Base-by-base conservation (phyloP, 2,329 filamentous ascomycete genomes). In the Endothia cerciana region DNA sequence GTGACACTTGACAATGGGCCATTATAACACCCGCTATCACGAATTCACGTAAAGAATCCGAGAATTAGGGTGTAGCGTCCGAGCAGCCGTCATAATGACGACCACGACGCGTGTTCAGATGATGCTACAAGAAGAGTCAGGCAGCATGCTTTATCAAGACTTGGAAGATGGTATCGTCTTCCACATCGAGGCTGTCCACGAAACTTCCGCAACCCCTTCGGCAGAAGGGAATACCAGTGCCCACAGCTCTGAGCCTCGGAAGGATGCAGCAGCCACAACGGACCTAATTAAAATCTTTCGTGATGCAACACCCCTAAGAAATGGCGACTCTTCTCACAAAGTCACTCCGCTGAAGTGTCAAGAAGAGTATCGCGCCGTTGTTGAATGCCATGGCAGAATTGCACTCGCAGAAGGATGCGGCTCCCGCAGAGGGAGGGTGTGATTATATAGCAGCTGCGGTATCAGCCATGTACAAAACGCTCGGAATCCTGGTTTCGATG, bases 221-320 rank as follows among this genome's bases (percentile, higher is more conserved):
- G 43, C 11, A 28, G 5, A 53, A 30, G 49, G 49, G 49, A 53
- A n/a, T 19, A 15, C 41, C 13, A 6, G 13, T 43, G 41, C 41
- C 19, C 41, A 43, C 13, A n/a, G 41, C n/a, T 28, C 45, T n/a
- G 22, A 49, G n/a, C 22, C 8, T n/a, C n/a, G 3, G 15, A 56
- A 33, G 17, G 33, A 61, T 13, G 10, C 25, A 36, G 25, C n/a
- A 13, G 61, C 65, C 3, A 55, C 57, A 13, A 33, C 47, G n/a
- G 49, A 61, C 51, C 57, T 66, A 2, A 7, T 64, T 33, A 61
- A 57, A 19, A n/a, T 66, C 60, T 1, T 61, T 57, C 15, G 10
- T 56, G 33, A 36, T 43, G 43, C 62, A 64, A 41, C 57, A 64
- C 13, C 41, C 61, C 11, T 61, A 28, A 45, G 58, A 4, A 67